These are phyloP conservation scores for Leccinellum albellum DNA, from an alignment of 768 basidiomycete species.

Conservation along the genomic window DNA sequence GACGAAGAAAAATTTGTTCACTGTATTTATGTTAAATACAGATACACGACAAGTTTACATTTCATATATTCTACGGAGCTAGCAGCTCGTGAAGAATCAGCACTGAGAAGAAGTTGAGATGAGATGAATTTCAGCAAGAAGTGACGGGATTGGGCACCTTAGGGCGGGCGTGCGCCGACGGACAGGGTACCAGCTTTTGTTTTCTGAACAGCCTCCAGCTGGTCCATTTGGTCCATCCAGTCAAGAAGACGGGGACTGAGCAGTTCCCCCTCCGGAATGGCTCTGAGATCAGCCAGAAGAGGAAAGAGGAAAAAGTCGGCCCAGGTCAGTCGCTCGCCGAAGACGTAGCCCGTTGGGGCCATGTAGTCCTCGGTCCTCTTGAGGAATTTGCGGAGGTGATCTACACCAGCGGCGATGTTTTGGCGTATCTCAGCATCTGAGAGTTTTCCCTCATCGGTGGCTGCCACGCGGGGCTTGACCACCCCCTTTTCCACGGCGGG, in stretches of 20 bases:
- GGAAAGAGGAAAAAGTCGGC: slow-evolving; percentile 34
- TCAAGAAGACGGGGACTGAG: slow-evolving; percentile 18
- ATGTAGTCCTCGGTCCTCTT: slow-evolving; percentile 17
- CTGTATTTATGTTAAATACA: too few relatives aligned
- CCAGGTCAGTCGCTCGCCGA: slow-evolving; percentile 28
- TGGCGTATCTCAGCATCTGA: slow-evolving; percentile 22
- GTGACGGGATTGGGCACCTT: not conserved
- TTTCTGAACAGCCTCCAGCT: slow-evolving; percentile 22
- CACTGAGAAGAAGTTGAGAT: not conserved
- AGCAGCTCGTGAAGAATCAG: not conserved
- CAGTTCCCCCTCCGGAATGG: slow-evolving; percentile 25
- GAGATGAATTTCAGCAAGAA: not conserved
- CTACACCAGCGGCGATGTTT: slow-evolving; percentile 18
- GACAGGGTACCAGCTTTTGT: slow-evolving; percentile 27
- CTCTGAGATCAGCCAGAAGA: slow-evolving; percentile 28
- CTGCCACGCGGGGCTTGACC: slow-evolving; percentile 31
- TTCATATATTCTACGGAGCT: not conserved
- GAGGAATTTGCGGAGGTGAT: slow-evolving; percentile 16
- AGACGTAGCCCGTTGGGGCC: slow-evolving; percentile 27
- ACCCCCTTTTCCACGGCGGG: slow-evolving; percentile 29
- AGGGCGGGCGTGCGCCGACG: slow-evolving; percentile 25
- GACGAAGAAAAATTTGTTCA: not conserved
- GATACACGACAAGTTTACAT: not conserved
- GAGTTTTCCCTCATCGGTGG: slow-evolving; percentile 19
- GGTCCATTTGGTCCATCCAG: slow-evolving; percentile 27